Percentiles rank a stretch among this genome's conserved stretches.
phyloP scores from a whole-genome alignment of 2,329 filamentous ascomycete species.

The Parafenestella ontariensis region DNA sequence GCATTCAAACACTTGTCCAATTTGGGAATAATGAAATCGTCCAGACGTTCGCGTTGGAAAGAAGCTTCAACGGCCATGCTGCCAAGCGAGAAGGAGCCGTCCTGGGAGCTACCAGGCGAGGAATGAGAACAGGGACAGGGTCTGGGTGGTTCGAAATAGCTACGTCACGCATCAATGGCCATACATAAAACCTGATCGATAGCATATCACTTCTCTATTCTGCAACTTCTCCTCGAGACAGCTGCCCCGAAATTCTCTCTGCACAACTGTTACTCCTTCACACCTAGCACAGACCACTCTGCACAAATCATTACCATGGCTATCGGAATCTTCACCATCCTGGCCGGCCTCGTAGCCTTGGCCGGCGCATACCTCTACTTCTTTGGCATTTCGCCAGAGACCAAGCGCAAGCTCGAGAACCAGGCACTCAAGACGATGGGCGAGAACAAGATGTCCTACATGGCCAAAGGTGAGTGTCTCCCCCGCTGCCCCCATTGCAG shows the following conservation, averaged over 20 bases:
- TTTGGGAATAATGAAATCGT: not conserved
- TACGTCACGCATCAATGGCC: constrained; percentile 24
- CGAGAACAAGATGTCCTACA: constrained; percentile 57
- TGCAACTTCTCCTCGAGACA: constrained; percentile 3
- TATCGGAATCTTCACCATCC: constrained; percentile 38
- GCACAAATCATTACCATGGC: constrained; percentile 30
- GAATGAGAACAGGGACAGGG: constrained; percentile 5
- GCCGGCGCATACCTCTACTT: constrained; percentile 54
- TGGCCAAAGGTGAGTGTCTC: constrained; percentile 45
- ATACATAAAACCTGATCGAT: constrained; percentile 23
- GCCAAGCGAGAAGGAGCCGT: constrained; percentile 4
- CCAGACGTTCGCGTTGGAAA: not conserved
- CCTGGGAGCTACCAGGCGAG: constrained; percentile 7
- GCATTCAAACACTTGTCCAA: not conserved
- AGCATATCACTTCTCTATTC: constrained; percentile 8
- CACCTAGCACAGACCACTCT: constrained; percentile 3
- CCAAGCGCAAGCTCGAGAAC: constrained; percentile 56
- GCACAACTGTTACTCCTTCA: constrained; percentile 1
- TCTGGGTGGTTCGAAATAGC: constrained; percentile 11
- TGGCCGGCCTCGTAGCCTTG: constrained; percentile 38
- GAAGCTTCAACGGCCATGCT: not conserved
- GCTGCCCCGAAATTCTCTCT: not conserved
- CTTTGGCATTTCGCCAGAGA: constrained; percentile 56
- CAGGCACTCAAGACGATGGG: constrained; percentile 60
- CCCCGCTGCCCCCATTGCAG: not conserved